Conservation (phyloP, 768 basidiomycete species). For the Boletus sensibilis region DNA sequence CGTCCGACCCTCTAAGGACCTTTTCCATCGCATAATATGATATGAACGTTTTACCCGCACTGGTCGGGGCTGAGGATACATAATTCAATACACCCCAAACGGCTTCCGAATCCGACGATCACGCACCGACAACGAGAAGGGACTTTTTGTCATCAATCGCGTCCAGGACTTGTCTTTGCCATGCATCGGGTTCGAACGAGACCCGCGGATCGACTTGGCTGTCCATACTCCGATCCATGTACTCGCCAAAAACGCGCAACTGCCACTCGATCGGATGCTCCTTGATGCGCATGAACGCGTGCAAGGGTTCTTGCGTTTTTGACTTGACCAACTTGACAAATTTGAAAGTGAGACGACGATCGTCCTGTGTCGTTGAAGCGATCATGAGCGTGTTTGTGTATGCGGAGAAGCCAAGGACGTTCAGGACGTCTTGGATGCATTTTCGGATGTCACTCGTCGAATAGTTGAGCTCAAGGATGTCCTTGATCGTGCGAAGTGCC, state of each 20-base stretch:
- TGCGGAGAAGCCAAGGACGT: conserved; percentile 47
- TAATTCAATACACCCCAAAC: not conserved
- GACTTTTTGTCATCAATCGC: conserved; percentile 58
- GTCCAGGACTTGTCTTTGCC: conserved; percentile 68
- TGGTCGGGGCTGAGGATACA: conserved; percentile 53
- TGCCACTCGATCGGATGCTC: conserved; percentile 67
- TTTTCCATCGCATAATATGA: conserved; percentile 78
- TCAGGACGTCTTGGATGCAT: conserved; percentile 41
- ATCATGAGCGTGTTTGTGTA: conserved; percentile 31
- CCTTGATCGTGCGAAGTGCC: conserved; percentile 50
- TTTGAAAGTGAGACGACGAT: conserved; percentile 44
- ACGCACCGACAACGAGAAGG: conserved; percentile 61
- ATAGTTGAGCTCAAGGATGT: conserved; percentile 37
- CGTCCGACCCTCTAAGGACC: conserved; percentile 57
- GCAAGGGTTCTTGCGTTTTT: conserved; percentile 37
- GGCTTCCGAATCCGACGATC: not conserved
- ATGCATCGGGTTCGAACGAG: conserved; percentile 63
- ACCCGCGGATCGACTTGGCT: conserved; percentile 56
- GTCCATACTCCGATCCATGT: conserved; percentile 74
- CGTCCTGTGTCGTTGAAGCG: conserved; percentile 13
- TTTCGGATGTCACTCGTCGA: conserved; percentile 32
- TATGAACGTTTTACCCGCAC: conserved; percentile 76
- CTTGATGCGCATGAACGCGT: conserved; percentile 54
- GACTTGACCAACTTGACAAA: conserved; percentile 56
- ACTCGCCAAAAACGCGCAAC: conserved; percentile 65